Evolutionary conservation across 179 eudicot species (phyloP).

Genomic region (Vitellaria paradoxa): DNA sequence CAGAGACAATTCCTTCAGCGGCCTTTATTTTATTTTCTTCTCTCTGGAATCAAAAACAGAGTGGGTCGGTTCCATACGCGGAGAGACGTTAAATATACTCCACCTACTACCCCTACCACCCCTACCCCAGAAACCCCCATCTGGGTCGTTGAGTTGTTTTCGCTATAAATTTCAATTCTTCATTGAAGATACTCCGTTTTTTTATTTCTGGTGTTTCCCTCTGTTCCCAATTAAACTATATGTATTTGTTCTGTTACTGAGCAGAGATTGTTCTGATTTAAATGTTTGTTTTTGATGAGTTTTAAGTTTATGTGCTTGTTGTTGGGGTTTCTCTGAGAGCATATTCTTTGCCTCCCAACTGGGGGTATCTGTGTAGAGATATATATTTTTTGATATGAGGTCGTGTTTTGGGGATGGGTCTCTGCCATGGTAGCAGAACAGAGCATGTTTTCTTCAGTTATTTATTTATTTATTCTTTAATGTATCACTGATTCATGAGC

Average conservation of each 20-base stretch:
- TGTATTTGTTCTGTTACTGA: background rate
- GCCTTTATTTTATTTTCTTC: background rate
- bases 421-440: background rate
- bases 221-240: constrained; percentile 1
- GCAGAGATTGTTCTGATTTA: constrained; percentile 7
- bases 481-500: constrained; percentile 4
- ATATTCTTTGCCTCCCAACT: background rate
- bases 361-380: background rate
- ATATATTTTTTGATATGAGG: background rate
- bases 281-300: too few relatives aligned
- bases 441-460: too few relatives aligned
- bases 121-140: background rate
- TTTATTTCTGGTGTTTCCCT: background rate
- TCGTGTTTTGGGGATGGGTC: background rate
- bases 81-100: constrained; percentile 5
- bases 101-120: background rate
- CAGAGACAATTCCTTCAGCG: constrained; percentile 9
- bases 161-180: background rate
- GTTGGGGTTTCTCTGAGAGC: constrained; percentile 11
- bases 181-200: background rate
- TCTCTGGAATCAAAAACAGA: background rate
- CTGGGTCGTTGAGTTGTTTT: background rate
- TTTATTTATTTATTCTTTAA: background rate
- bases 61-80: background rate
- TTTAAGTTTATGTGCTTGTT: background rate